Conservation (phyloP, 139 green algal genomes). For the Deuterostichococcus epilithicus region DNA sequence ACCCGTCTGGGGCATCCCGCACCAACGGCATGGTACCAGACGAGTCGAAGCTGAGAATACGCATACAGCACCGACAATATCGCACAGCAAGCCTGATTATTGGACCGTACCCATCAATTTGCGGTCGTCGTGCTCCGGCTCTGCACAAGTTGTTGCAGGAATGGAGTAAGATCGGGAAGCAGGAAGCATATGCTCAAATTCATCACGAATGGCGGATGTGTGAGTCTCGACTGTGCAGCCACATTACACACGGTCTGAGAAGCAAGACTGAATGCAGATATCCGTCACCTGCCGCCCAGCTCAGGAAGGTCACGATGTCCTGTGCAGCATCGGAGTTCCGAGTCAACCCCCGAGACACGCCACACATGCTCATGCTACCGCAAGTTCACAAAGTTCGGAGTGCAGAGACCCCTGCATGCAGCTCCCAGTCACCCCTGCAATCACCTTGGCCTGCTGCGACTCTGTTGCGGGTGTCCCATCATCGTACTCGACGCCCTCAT, state of each 20-base stretch:
- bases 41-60: no score
- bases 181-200: constrained; percentile 50
- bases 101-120: constrained; percentile 82
- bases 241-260: no score
- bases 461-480: constrained; percentile 90
- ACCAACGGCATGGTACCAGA: no score
- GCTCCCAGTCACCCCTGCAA: background rate
- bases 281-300: constrained; percentile 77
- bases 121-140: constrained; percentile 91
- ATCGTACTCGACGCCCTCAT: constrained; percentile 97
- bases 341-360: no score
- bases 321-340: no score
- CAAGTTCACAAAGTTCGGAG: background rate
- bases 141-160: constrained; percentile 16
- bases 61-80: no score
- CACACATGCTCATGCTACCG: no score
- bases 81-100: no score
- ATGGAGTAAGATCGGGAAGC: constrained; percentile 67
- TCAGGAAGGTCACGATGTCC: constrained; percentile 91
- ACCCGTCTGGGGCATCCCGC: no score
- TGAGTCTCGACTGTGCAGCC: background rate
- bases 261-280: no score
- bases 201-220: background rate
- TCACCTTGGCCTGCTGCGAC: constrained; percentile 88
- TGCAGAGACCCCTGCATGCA: background rate